These are phyloP conservation scores for Psilocybe azurescens DNA, from an alignment of 768 basidiomycete species.

Conservation along the genomic window DNA sequence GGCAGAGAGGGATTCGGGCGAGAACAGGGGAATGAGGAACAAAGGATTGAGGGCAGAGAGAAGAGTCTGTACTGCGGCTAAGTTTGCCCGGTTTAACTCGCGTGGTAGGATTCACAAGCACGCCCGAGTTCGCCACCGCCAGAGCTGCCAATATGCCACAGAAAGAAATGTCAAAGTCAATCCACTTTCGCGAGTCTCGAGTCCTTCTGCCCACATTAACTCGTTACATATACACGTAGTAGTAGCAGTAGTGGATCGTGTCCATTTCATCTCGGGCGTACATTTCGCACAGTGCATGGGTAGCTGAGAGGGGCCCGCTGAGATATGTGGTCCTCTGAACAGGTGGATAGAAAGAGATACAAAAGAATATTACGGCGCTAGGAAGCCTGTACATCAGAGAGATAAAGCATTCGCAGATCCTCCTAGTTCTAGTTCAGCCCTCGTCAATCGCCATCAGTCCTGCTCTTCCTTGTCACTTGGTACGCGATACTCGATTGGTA, in stretches of 20 bases:
- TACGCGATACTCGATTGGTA: background rate
- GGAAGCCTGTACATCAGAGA: slow-evolving; percentile 10
- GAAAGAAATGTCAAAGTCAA: slow-evolving; percentile 10
- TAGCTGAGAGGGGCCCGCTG: background rate
- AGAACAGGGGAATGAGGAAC: background rate
- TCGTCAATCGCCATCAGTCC: slow-evolving; percentile 31
- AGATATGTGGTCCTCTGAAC: background rate
- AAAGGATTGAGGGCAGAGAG: slow-evolving; percentile 19
- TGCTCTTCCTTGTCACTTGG: slow-evolving; percentile 31
- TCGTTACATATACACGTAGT: slow-evolving; percentile 14
- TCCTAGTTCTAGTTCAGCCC: slow-evolving; percentile 23
- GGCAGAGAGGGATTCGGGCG: background rate
- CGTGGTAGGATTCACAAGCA: slow-evolving; percentile 8
- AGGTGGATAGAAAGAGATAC: background rate
- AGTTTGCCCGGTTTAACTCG: slow-evolving; percentile 14
- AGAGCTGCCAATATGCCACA: slow-evolving; percentile 25
- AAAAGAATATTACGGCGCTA: slow-evolving; percentile 10
- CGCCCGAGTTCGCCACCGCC: slow-evolving; percentile 11
- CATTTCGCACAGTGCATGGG: background rate
- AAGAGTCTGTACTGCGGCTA: slow-evolving; percentile 24
- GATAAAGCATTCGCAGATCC: slow-evolving; percentile 29
- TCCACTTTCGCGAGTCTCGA: background rate
- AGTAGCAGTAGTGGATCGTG: background rate
- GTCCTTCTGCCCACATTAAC: slow-evolving; percentile 7
- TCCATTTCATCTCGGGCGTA: background rate